Evolutionary conservation across 2,329 filamentous ascomycete species (phyloP).

Genomic region (Sordariomycetes sp.): DNA sequence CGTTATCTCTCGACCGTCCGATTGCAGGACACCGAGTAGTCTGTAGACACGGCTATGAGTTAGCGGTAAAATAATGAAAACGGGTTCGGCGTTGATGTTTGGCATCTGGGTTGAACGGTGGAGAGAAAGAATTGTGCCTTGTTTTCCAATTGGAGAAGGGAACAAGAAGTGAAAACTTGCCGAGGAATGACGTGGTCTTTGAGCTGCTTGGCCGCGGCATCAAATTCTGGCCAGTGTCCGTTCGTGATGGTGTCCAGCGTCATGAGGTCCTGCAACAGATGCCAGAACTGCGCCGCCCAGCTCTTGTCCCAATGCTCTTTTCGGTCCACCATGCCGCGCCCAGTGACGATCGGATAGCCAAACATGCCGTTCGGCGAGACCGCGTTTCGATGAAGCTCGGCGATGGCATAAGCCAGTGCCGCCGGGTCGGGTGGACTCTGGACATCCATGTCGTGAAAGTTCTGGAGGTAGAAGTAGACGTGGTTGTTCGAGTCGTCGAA

Average conservation of each 20-base stretch:
- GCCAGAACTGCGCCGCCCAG: conserved; percentile 22
- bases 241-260: conserved; percentile 5
- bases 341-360: conserved; percentile 20
- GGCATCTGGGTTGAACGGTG: no score
- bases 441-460: conserved; percentile 7
- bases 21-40: conserved; percentile 17
- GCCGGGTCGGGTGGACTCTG: neutral
- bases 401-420: neutral
- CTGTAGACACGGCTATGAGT: no score
- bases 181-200: conserved; percentile 17
- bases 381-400: conserved; percentile 14
- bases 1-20: conserved; percentile 16
- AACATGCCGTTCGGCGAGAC: conserved; percentile 21
- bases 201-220: conserved; percentile 9
- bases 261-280: conserved; percentile 4
- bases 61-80: no score
- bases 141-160: no score
- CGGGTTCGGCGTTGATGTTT: no score
- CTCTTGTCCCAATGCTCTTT: conserved; percentile 18
- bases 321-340: conserved; percentile 15
- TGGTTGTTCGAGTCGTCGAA: neutral
- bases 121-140: no score
- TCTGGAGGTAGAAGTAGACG: conserved; percentile 5
- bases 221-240: conserved; percentile 11
- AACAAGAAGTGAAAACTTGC: no score